Percentiles rank a stretch among this genome's conserved stretches.
phyloP scores from a whole-genome alignment of 2,329 filamentous ascomycete species.

The Penicillium capsulatum region DNA sequence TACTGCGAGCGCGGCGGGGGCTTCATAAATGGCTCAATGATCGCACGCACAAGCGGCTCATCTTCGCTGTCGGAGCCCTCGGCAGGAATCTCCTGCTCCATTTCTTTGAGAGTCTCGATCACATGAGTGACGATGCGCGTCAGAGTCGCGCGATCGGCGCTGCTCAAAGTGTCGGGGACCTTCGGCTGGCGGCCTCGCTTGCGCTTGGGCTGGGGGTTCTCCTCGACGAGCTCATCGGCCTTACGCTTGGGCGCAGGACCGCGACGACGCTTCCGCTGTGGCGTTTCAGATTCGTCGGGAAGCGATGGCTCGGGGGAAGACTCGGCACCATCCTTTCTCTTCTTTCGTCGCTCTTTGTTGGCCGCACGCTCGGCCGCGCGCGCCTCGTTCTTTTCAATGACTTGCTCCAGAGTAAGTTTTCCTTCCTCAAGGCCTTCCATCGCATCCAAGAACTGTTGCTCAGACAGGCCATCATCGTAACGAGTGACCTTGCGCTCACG shows the following conservation, averaged over 20 bases:
- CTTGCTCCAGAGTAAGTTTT: constrained; percentile 71
- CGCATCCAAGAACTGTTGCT: constrained; percentile 98
- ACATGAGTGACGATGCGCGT: constrained; percentile 74
- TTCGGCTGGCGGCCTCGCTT: constrained; percentile 71
- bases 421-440: constrained; percentile 91
- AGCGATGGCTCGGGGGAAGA: constrained; percentile 74
- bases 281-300: constrained; percentile 78
- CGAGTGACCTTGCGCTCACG: constrained; percentile 90
- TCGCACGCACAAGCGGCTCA: constrained; percentile 62
- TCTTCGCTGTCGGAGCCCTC: constrained; percentile 52
- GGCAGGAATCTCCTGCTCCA: constrained; percentile 68
- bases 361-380: constrained; percentile 62
- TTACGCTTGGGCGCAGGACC: constrained; percentile 80
- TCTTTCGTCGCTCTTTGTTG: constrained; percentile 46
- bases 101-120: constrained; percentile 73
- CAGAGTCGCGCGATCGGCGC: constrained; percentile 68
- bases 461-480: constrained; percentile 95
- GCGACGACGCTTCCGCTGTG: constrained; percentile 76
- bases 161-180: constrained; percentile 60
- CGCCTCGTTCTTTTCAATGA: constrained; percentile 81
- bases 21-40: constrained; percentile 92
- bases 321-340: constrained; percentile 42
- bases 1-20: constrained; percentile 85
- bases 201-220: constrained; percentile 71
- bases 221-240: constrained; percentile 70